These are phyloP conservation scores for Tolypocladium cylindrosporum DNA, from an alignment of 2,329 filamentous ascomycete genomes.

Conservation along the genomic window DNA sequence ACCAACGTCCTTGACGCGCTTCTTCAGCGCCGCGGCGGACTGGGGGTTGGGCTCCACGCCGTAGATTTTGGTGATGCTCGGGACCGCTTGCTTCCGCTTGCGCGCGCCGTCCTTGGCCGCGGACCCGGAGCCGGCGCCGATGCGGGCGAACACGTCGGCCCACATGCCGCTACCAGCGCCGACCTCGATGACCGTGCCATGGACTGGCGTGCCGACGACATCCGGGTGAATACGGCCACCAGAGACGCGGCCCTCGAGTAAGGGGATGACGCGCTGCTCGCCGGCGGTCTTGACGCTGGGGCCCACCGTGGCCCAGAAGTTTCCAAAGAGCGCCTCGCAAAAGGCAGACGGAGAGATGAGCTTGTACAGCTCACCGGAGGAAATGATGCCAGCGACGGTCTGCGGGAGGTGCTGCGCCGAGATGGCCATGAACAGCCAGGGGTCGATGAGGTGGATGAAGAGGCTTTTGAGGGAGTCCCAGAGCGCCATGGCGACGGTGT, in stretches of 20 bases:
- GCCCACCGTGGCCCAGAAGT: constrained; percentile 48
- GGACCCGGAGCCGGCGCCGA: constrained; percentile 8
- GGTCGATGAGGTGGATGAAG: constrained; percentile 28
- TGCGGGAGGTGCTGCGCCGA: constrained; percentile 39
- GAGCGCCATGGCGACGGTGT: constrained; percentile 12
- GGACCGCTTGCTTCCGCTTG: constrained; percentile 11
- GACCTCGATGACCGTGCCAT: constrained; percentile 49
- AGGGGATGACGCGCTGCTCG: constrained; percentile 35
- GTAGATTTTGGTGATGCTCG: constrained; percentile 38
- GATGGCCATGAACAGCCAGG: constrained; percentile 42
- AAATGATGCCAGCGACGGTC: constrained; percentile 35
- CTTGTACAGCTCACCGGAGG: constrained; percentile 18
- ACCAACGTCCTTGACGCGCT: constrained; percentile 38
- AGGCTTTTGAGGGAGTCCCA: constrained; percentile 13
- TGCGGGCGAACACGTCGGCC: constrained; percentile 40
- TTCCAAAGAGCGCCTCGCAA: constrained; percentile 45
- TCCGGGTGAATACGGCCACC: constrained; percentile 25
- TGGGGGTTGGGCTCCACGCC: constrained; percentile 54
- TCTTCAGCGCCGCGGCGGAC: constrained; percentile 37
- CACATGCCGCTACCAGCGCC: constrained; percentile 53
- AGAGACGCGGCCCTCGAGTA: constrained; percentile 39
- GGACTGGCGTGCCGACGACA: constrained; percentile 25
- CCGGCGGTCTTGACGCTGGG: constrained; percentile 35
- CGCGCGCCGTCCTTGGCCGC: constrained; percentile 5
- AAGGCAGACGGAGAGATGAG: constrained; percentile 32